A percentile compares a stretch with the other conserved stretches of the same genome.
Conservation (phyloP, 2,329 filamentous ascomycete species). For the Chaetothyriales sp. region DNA sequence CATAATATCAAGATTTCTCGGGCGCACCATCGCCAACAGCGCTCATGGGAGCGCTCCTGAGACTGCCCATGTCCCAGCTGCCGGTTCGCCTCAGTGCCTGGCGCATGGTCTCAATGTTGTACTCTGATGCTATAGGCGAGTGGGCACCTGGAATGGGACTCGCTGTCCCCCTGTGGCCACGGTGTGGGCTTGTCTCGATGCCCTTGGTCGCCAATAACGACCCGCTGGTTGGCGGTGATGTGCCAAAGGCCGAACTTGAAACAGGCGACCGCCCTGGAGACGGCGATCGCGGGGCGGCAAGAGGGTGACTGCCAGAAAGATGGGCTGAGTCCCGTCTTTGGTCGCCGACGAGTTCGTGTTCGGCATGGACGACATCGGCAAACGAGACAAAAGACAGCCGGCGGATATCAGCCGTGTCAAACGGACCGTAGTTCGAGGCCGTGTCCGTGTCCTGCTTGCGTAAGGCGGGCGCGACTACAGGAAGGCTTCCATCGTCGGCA, state of each 20-base stretch:
- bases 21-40: constrained; percentile 22
- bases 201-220: constrained; percentile 51
- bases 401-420: constrained; percentile 66
- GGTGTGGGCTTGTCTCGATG: constrained; percentile 53
- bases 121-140: constrained; percentile 45
- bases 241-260: constrained; percentile 54
- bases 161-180: constrained; percentile 42
- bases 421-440: constrained; percentile 60
- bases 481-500: constrained; percentile 40
- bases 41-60: constrained; percentile 23
- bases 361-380: constrained; percentile 78
- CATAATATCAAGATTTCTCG: not conserved
- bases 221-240: constrained; percentile 58
- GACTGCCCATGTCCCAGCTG: constrained; percentile 57
- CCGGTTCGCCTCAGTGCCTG: constrained; percentile 76
- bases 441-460: constrained; percentile 33
- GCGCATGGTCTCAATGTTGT: constrained; percentile 87
- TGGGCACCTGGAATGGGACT: constrained; percentile 37
- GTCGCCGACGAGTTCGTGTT: constrained; percentile 31
- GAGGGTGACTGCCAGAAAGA: constrained; percentile 17
- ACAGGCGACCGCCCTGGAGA: constrained; percentile 69
- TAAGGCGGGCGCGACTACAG: constrained; percentile 25
- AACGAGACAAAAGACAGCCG: constrained; percentile 92
- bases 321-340: constrained; percentile 53
- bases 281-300: constrained; percentile 44